Conservation (phyloP, 495 filamentous ascomycete genomes). For the Podospora sp. region DNA sequence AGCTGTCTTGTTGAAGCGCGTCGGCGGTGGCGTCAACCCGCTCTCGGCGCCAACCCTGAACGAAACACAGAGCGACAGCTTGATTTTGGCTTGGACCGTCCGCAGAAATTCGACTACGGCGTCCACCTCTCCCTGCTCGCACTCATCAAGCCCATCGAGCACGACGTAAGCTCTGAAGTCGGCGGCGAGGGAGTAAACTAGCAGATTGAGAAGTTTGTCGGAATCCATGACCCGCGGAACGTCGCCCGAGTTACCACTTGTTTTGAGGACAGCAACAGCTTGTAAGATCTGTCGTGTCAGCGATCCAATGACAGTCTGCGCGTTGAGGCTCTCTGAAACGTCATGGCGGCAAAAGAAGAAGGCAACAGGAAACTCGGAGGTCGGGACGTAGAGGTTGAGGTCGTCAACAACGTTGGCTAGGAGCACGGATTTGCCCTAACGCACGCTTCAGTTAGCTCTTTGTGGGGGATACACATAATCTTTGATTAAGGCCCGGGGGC, state of each 20-base stretch:
- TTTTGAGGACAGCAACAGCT: constrained; percentile 22
- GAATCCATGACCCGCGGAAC: constrained; percentile 29
- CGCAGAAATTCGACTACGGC: constrained; percentile 29
- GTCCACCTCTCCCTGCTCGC: constrained; percentile 29
- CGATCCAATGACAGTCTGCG: constrained; percentile 42
- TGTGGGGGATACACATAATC: too few species aligned
- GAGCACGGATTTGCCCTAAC: constrained; percentile 48
- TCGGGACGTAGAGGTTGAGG: constrained; percentile 34
- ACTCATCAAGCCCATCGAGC: constrained; percentile 46
- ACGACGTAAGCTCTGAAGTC: constrained; percentile 36
- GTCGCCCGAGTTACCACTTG: constrained; percentile 20
- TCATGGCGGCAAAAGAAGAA: constrained; percentile 53
- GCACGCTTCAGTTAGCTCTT: too few species aligned
- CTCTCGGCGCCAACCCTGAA: constrained; percentile 31
- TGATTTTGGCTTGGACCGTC: constrained; percentile 31
- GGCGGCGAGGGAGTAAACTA: constrained; percentile 25
- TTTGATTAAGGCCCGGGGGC: too few species aligned
- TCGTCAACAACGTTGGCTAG: constrained; percentile 50
- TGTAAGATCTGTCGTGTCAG: constrained; percentile 44
- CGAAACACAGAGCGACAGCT: constrained; percentile 39
- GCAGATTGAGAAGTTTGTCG: constrained; percentile 18
- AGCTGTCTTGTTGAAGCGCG: constrained; percentile 15
- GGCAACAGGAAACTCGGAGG: constrained; percentile 27
- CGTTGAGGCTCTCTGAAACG: constrained; percentile 41
- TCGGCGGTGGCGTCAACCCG: not conserved